Evolutionary conservation across 352 stramenopile genomes (phyloP), one percentile per base, ranked within the genome.

Genomic region (Phytophthora sp.): DNA sequence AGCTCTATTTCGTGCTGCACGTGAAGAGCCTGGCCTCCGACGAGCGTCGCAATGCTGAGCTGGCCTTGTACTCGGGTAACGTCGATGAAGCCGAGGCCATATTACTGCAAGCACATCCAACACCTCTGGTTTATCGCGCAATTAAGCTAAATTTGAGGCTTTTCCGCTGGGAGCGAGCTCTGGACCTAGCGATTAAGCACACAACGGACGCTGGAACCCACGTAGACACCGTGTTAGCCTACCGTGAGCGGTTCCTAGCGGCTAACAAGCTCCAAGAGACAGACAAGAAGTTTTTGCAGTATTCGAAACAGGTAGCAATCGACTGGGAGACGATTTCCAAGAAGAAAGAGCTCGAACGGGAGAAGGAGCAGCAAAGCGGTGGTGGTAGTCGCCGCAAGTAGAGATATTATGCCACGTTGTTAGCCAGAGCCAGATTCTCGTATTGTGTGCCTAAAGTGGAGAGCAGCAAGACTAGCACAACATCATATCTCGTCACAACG

Each of bases 101-200:
- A 35, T 68, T 98, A 31, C 66, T 98, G 42, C 92, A 98, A 51
- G 86, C 92, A 0, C 88, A 90, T 28, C 92, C 91, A 1, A 83
- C 72, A 32, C 91, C 92, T 45, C 77, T 98, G 1, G 60, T 98
- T 9, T 97, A 98, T 57, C 87, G 93, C 38, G 91, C 92, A 21
- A 97, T 98, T 67, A 98, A 98, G 66, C 76, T 98, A 56, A 98
- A 98, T 62, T 70, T 98, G 34, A 76, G 89, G 9, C 63, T 97
- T 9, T 97, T 96, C 64, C 87, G 89, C 30, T 98, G 89, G 90
- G 78, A 95, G 34, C 74, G 89, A 15, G 93, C 93, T 2, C 62
- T 98, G 41, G 86, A 97, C 21, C 62, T 98, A 4, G 91, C 92
- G 5, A 84, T 97, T 38, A 94, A 97, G 58, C 81, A 97, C 80